Base-by-base conservation (phyloP, 2,329 filamentous ascomycete genomes). In the Fusarium sp. region DNA sequence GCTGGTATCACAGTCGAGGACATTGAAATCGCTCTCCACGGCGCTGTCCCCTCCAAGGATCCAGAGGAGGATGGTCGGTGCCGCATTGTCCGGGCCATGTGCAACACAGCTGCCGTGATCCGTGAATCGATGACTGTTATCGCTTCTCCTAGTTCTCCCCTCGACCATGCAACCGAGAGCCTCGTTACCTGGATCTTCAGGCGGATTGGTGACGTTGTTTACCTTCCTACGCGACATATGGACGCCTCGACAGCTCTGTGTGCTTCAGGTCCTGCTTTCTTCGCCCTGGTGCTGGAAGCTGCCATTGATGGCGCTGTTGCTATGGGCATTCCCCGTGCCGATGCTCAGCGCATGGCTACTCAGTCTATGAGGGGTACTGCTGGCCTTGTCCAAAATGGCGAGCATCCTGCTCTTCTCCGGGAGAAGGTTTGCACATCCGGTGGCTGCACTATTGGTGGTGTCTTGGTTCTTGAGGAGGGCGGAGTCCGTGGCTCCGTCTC, bases 41-140 rank as follows among this genome's bases (percentile, higher is more conserved):
- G 87, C 32, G 83, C 85, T 15, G 83, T 87, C 26, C 85, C 87
- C 42, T 82, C 83, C n/a, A 82, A 86, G 70, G 83, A 84, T 74
- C 81, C 84, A 22, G 83, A 84, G 10, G 80, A 83, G 63, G 85
- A 85, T 63, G 85, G 86, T 35, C 83, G 85, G 44, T 93, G 90
- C 82, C 86, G 89, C 47, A 87, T 96, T 50, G 91, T 97, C 9
- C 88, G 94, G 38, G 94, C 92, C 62, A 94, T 97, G 90, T 94
- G 94, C 76, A 97, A 97, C 84, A 95, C 93, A 0, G 94, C 94
- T 17, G 91, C 91, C 32, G 87, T 93, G 55, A 92, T 97, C 66
- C 85, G 93, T 53, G 92, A 97, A 82, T 91, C 90, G 75, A 96
- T 96, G 93, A 96, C 92, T 8, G 90, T 96, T 61, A 92, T 97